Evolutionary conservation across 2,329 filamentous ascomycete genomes (phyloP).

Genomic region (Samsoniella hepiali): DNA sequence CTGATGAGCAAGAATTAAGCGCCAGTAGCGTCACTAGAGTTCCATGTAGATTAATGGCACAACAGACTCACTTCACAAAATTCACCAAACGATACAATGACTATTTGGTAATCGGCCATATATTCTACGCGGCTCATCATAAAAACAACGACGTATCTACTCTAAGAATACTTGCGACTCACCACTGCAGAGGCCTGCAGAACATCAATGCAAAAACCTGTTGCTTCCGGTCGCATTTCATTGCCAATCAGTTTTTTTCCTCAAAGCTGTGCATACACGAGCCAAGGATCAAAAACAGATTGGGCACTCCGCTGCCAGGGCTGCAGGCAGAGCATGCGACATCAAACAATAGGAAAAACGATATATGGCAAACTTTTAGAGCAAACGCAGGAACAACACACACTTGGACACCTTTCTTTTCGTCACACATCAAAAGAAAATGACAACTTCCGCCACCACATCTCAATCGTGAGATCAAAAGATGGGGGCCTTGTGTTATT

Average conservation of each 20-base stretch:
- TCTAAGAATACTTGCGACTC: constrained; percentile 1
- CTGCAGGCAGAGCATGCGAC: not conserved
- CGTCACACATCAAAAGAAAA: constrained; percentile 9
- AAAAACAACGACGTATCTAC: constrained; percentile 3
- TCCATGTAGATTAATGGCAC: no score
- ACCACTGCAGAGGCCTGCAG: constrained; percentile 1
- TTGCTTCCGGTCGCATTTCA: constrained; percentile 1
- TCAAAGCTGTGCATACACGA: not conserved
- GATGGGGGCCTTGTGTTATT: constrained; percentile 22
- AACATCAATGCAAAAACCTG: constrained; percentile 3
- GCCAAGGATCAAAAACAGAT: not conserved
- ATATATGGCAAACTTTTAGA: not conserved
- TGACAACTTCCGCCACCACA: constrained; percentile 11
- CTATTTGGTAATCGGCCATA: not conserved
- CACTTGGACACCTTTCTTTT: constrained; percentile 5
- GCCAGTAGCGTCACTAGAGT: no score
- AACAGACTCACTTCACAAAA: not conserved
- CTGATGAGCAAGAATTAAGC: no score
- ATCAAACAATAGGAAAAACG: constrained; percentile 13
- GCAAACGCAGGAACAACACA: constrained; percentile 1
- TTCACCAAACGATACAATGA: not conserved
- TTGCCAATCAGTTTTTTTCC: not conserved
- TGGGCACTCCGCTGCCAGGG: not conserved
- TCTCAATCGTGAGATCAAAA: constrained; percentile 6
- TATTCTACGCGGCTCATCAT: constrained; percentile 13